These are phyloP conservation scores for Epipyxis sp. DNA, from an alignment of 108 stramenopile genomes.

Conservation along the genomic window DNA sequence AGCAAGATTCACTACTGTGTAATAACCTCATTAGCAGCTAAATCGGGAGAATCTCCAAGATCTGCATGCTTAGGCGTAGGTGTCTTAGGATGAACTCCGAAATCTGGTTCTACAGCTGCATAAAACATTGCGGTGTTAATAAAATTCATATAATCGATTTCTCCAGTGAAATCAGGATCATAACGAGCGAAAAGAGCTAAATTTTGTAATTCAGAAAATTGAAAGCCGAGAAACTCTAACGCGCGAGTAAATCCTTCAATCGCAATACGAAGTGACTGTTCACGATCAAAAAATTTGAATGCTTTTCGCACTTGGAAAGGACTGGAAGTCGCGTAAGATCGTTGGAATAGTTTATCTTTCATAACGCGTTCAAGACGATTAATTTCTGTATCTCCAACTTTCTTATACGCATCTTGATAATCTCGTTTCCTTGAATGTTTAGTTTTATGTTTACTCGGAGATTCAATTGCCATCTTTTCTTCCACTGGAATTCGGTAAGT, in stretches of 20 bases:
- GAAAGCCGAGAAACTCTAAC: constrained; percentile 68
- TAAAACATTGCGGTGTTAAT: constrained; percentile 60
- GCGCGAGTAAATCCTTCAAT: constrained; percentile 64
- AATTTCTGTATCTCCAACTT: constrained; percentile 61
- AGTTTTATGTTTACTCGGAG: constrained; percentile 42
- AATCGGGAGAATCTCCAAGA: constrained; percentile 56
- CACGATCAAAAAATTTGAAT: constrained; percentile 65
- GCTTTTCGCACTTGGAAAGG: constrained; percentile 65
- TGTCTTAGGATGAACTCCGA: constrained; percentile 34
- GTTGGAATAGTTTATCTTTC: constrained; percentile 64
- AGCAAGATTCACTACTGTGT: too few species aligned
- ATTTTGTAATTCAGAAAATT: constrained; percentile 64
- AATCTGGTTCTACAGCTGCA: constrained; percentile 53
- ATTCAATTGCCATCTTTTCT: constrained; percentile 21
- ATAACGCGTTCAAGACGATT: constrained; percentile 67
- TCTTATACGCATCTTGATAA: constrained; percentile 59
- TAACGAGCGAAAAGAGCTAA: constrained; percentile 63
- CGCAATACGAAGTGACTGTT: constrained; percentile 60
- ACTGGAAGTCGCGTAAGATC: constrained; percentile 54
- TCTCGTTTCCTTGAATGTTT: constrained; percentile 53
- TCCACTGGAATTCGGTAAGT: constrained; percentile 48
- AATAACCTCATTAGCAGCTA: constrained; percentile 59
- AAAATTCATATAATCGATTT: constrained; percentile 63
- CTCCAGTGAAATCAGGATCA: constrained; percentile 59
- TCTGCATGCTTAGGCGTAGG: constrained; percentile 28